These are phyloP conservation scores for Blechomonas ayalai DNA, from an alignment of 208 protist species.

Conservation along the genomic window DNA sequence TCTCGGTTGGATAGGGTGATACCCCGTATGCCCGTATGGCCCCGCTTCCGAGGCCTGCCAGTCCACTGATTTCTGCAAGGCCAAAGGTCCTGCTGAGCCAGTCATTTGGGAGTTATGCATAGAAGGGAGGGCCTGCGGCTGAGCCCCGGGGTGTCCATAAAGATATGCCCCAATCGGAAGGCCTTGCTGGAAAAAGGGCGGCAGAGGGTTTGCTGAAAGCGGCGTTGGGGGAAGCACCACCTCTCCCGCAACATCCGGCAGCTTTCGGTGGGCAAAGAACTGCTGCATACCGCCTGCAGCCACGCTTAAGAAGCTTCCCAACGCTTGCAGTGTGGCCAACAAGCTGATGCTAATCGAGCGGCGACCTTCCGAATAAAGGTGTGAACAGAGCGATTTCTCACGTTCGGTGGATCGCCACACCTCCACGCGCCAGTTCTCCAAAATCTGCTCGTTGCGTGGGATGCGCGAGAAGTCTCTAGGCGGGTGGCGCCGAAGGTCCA, in stretches of 20 bases:
- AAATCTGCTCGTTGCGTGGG: slow-evolving; percentile 63
- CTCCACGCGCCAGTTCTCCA: slow-evolving; percentile 73
- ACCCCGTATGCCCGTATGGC: no score
- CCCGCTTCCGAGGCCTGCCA: no score
- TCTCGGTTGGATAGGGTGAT: no score
- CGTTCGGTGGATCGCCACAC: slow-evolving; percentile 60
- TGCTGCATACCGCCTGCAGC: slow-evolving; percentile 37
- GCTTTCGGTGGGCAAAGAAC: slow-evolving; percentile 30
- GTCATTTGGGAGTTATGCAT: no score
- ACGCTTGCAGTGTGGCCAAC: slow-evolving; percentile 35
- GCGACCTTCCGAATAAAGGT: slow-evolving; percentile 53
- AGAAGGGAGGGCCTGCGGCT: no score
- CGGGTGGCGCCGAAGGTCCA: slow-evolving; percentile 31
- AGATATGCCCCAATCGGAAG: background rate
- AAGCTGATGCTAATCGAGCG: slow-evolving; percentile 56
- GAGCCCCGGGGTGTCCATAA: no score
- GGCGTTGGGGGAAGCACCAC: slow-evolving; percentile 46
- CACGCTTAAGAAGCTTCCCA: slow-evolving; percentile 43
- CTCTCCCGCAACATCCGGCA: slow-evolving; percentile 32
- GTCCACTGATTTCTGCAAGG: no score
- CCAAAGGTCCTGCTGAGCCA: no score
- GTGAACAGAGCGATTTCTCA: slow-evolving; percentile 46
- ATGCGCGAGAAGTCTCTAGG: slow-evolving; percentile 62
- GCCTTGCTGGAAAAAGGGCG: slow-evolving; percentile 12
- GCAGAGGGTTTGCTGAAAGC: slow-evolving; percentile 33